phyloP scores from a whole-genome alignment of 768 basidiomycete species.

The Heimioporus sp. region DNA sequence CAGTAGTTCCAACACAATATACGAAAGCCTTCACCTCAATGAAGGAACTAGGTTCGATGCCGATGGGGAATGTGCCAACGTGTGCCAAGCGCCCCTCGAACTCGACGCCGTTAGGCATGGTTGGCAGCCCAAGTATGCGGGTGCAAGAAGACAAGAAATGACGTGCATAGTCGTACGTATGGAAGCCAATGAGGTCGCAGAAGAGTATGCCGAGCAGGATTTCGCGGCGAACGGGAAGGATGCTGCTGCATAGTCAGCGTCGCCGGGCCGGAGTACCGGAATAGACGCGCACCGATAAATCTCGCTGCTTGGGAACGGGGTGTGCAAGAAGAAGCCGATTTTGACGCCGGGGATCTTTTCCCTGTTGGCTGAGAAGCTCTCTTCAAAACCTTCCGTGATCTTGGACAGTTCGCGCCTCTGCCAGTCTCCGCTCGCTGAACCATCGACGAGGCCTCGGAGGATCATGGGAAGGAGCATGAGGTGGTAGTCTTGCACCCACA shows the following conservation, averaged over 20 bases:
- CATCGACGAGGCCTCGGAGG: conserved; percentile 84
- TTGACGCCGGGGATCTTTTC: conserved; percentile 66
- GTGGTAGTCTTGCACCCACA: conserved; percentile 99
- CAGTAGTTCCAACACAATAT: background rate
- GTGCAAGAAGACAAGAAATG: conserved; percentile 99
- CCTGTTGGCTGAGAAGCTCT: conserved; percentile 34
- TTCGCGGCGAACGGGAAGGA: conserved; percentile 94
- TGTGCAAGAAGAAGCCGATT: conserved; percentile 98
- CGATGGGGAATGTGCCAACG: conserved; percentile 98
- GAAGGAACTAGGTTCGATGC: conserved; percentile 94
- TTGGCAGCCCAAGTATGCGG: conserved; percentile 89
- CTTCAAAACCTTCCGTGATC: conserved; percentile 71
- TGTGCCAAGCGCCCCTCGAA: conserved; percentile 94
- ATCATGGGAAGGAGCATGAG: conserved; percentile 98
- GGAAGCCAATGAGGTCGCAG: conserved; percentile 98
- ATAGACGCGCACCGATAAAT: conserved; percentile 79
- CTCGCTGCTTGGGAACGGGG: conserved; percentile 96
- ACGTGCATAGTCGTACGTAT: conserved; percentile 99
- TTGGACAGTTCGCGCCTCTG: conserved; percentile 60
- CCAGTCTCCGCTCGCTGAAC: conserved; percentile 54
- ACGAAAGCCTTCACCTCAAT: conserved; percentile 53
- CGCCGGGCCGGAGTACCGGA: conserved; percentile 12
- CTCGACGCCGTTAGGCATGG: conserved; percentile 98
- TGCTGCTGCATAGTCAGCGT: conserved; percentile 45
- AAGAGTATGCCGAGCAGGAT: conserved; percentile 95